Evolutionary conservation across 202 grass and related monocot genomes (phyloP).

Genomic region (Zizania palustris): DNA sequence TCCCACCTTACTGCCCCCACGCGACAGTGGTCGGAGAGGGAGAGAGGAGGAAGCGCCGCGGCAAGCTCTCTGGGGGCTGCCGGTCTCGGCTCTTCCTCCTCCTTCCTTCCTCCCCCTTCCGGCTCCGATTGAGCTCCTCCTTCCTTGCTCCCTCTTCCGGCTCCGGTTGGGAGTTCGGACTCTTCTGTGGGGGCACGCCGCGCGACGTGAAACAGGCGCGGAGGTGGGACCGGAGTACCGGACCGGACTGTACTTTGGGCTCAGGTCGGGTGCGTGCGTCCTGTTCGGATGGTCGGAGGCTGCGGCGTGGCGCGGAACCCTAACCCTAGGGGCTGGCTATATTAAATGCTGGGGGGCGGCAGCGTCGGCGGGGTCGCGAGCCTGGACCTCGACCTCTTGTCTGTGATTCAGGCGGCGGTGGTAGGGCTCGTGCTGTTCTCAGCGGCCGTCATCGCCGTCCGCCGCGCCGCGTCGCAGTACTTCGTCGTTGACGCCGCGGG

Average conservation of each 20-base stretch:
- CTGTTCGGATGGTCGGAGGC: conserved; percentile 54
- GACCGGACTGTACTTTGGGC: no score
- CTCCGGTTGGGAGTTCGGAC: no score
- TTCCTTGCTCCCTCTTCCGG: no score
- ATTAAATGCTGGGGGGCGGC: conserved; percentile 68
- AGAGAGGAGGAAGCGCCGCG: no score
- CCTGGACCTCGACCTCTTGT: conserved; percentile 53
- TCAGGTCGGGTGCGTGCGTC: no score
- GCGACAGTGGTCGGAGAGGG: conserved; percentile 16
- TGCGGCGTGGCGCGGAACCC: conserved; percentile 48
- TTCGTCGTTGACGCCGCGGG: conserved; percentile 79
- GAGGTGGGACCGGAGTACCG: no score
- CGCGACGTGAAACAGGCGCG: no score
- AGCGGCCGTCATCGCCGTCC: conserved; percentile 49
- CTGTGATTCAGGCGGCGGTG: conserved; percentile 63
- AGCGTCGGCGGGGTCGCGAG: neutral
- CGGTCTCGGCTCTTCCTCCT: neutral
- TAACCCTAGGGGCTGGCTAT: conserved; percentile 46
- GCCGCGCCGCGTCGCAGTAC: conserved; percentile 70
- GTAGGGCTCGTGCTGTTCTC: conserved; percentile 47
- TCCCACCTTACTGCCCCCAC: neutral
- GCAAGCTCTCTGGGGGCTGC: no score
- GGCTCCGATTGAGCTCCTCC: conserved; percentile 47
- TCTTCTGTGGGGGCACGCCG: neutral
- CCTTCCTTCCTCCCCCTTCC: conserved; percentile 26